Evolutionary conservation across 73 alveolate species (phyloP), one percentile per base, ranked within the genome.

Genomic region (Blepharisma japonicum): DNA sequence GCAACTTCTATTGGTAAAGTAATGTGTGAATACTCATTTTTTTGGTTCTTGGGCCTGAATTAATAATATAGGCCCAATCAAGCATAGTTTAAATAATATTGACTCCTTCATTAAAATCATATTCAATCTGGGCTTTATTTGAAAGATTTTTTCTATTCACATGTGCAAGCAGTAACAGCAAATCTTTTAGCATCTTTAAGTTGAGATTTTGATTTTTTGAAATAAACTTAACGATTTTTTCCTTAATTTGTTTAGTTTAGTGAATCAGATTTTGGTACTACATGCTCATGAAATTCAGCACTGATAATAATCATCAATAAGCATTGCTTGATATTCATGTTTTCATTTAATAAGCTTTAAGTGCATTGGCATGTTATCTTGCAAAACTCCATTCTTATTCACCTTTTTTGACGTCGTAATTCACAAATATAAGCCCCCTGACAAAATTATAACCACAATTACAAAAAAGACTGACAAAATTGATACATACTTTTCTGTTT

Each of bases 401-500:
- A 80, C 68, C 39, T 78, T 77, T 45, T 80, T 70, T n/a, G 87
- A 51, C 0, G 81, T 87, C 45, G 81, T 80, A 68, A 78, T 83
- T 92, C 91, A 89, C 47, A 66, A 61, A 81, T 90, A 80, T 72
- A 86, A 81, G 42, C 71, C 56, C 0, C 87, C 76, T 21, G 96
- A 95, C 20, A 90, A 50, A 4, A 90, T 79, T 49, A 90, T 68
- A 68, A 92, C 82, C 6, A 92, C 68, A 25, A 92, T 71, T 5
- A 87, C 45, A 78, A 90, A 87, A 78, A 91, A 90, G 61, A 85
- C 66, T 18, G 78, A 71, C 46, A 91, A 81, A n/a, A 90, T 82
- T 48, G 87, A 68, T 39, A 86, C 72, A 50, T 89, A 89, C 88
- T 90, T 83, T 45, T 92, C 95, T 68, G 86, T 86, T 48, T 92